Evolutionary conservation across 192 early-diverging fungal species (phyloP).

Genomic region (Coemansia sp.): DNA sequence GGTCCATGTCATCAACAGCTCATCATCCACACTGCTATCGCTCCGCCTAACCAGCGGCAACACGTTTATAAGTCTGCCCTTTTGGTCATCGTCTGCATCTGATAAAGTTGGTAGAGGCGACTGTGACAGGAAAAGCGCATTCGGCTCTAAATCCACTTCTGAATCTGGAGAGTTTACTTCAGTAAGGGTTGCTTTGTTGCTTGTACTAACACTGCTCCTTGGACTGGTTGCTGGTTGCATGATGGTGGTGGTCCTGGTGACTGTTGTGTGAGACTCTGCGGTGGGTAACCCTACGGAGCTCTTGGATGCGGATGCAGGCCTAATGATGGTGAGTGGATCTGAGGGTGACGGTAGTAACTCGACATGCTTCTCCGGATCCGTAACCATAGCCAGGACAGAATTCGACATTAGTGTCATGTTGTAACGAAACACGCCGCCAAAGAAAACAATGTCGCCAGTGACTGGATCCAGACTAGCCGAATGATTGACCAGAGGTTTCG

Average conservation of each 20-base stretch:
- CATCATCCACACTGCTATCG: neutral
- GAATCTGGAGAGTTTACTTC: neutral
- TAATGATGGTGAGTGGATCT: constrained; percentile 1
- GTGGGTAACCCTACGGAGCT: neutral
- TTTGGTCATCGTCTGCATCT: neutral
- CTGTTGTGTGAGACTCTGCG: neutral
- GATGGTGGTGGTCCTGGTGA: constrained; percentile 5
- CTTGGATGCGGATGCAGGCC: constrained; percentile 1
- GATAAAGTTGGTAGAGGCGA: neutral
- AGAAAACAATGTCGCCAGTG: constrained; percentile 43
- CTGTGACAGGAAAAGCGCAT: neutral
- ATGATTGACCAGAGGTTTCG: constrained; percentile 28
- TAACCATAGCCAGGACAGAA: constrained; percentile 42
- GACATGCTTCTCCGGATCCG: constrained; percentile 15
- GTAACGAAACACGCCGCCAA: constrained; percentile 23
- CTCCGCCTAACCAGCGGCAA: neutral
- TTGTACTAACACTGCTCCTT: neutral
- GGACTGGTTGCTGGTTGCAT: neutral
- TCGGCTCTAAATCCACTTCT: neutral
- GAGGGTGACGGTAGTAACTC: neutral
- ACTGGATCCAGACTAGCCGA: constrained; percentile 21
- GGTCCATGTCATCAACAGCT: constrained; percentile 37
- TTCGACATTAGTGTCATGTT: constrained; percentile 18
- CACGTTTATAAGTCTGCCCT: neutral
- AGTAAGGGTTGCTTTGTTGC: neutral